Percentiles rank a stretch among this genome's conserved stretches.
Evolutionary conservation across 495 filamentous ascomycete species (phyloP).

Genomic region (Podospora pseudoanserina): DNA sequence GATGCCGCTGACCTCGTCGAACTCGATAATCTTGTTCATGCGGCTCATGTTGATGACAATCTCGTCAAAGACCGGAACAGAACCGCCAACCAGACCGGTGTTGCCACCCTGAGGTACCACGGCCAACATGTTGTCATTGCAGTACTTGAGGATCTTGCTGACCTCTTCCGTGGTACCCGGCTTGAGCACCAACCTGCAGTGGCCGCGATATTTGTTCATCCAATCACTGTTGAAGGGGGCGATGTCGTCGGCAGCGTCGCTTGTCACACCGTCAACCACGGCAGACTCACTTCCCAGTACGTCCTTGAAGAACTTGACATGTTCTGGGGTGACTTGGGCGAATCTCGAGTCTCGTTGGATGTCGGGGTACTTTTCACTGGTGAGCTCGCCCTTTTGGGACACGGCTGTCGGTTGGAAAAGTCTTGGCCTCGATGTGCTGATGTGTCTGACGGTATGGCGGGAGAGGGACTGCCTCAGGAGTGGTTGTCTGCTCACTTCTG

Average conservation of each 20-base stretch:
- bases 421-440: slow-evolving; percentile 35
- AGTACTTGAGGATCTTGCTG: slow-evolving; percentile 84
- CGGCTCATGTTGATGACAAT: slow-evolving; percentile 85
- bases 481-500: slow-evolving; percentile 17
- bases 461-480: slow-evolving; percentile 18
- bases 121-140: slow-evolving; percentile 83
- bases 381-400: slow-evolving; percentile 58
- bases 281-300: slow-evolving; percentile 72
- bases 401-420: slow-evolving; percentile 27
- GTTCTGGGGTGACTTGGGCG: slow-evolving; percentile 62
- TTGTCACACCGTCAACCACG: slow-evolving; percentile 76
- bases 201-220: slow-evolving; percentile 98
- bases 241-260: slow-evolving; percentile 69
- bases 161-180: slow-evolving; percentile 78
- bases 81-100: slow-evolving; percentile 90
- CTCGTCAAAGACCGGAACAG: slow-evolving; percentile 94
- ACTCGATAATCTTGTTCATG: slow-evolving; percentile 86
- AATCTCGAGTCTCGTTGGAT: slow-evolving; percentile 76
- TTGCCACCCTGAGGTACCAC: slow-evolving; percentile 99
- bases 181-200: slow-evolving; percentile 81
- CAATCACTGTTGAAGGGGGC: slow-evolving; percentile 95
- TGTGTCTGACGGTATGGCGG: slow-evolving; percentile 24
- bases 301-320: slow-evolving; percentile 75
- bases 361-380: slow-evolving; percentile 79
- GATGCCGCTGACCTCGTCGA: slow-evolving; percentile 88